Evolutionary conservation across 148 eudicot species (phyloP), one percentile per base, ranked within the genome.

Genomic region (Silene conica): DNA sequence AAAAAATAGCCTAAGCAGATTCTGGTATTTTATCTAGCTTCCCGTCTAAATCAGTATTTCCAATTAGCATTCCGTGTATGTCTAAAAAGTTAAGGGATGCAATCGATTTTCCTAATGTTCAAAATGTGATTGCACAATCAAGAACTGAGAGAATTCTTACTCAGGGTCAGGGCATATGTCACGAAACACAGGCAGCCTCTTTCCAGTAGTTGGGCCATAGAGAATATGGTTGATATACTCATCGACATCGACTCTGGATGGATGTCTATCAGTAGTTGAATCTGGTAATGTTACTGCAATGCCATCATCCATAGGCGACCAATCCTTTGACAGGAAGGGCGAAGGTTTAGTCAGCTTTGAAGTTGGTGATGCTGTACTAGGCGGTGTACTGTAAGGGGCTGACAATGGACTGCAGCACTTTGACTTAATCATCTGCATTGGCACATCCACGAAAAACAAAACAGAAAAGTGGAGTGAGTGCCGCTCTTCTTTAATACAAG

Each of bases 261-360:
- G 72, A 48, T 26, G 26, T 46, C 0, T 28, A 48, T 13, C 19
- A 45, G 57, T 18, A 45, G 57, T 46, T 69, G 72, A 69, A 43
- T 18, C 26, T 54, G 58, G 60, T 50, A 69, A 50, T 38, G 43
- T 50, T 52, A 50, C 60, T 15, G 60, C 15, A n/a, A 69, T 69
- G 41, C 73, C 73, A 26, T 69, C 73, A 52, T 69, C 73, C 73
- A 50, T 15, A 54, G 73, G 73, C 23, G 73, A 69, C 73, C 73
- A 69, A 15, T 69, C 6, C 18, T 43, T 67, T 67, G 54, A 45
- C 70, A 20, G 55, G 25, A 12, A 18, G n/a, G 70, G 23, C 4
- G 70, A 19, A 4, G 54, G 54, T 19, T 67, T 20, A 19, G 23
- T 41, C 50, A 19, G 69, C 70, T 67, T 67, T 67, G 52, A 67